A percentile compares a stretch with the other conserved stretches of the same genome.
Evolutionary conservation across 129 eudicot species (phyloP).

Genomic region (Erigeron canadensis): DNA sequence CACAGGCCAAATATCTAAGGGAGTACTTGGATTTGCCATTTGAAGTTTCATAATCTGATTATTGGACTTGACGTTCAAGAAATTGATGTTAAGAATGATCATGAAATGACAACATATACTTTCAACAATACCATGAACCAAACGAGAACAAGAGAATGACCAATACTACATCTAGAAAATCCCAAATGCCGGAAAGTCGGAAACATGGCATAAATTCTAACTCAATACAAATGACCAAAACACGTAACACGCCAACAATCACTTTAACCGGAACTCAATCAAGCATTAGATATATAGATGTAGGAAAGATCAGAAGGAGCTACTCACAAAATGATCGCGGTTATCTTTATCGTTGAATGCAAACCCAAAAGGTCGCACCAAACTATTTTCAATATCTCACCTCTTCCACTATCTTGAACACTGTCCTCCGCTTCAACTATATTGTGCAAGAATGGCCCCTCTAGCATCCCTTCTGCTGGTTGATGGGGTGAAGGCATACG

Average conservation of each 20-base stretch:
- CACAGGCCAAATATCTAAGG: too few relatives aligned
- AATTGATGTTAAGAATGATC: neutral
- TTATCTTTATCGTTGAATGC: conserved; percentile 6
- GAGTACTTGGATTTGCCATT: neutral
- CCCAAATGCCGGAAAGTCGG: too few relatives aligned
- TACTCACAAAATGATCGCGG: conserved; percentile 3
- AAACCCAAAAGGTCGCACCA: neutral
- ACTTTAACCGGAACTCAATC: neutral
- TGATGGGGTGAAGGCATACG: conserved; percentile 15
- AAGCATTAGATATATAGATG: neutral
- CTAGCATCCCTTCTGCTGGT: neutral
- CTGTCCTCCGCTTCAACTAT: conserved; percentile 1
- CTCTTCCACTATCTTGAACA: neutral
- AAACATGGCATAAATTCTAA: too few relatives aligned
- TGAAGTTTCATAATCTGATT: neutral
- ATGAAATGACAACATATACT: neutral
- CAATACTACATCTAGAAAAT: neutral
- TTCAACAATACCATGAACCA: neutral
- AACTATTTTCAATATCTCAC: neutral
- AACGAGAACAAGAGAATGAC: neutral
- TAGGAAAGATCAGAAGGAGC: neutral
- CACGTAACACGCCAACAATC: neutral
- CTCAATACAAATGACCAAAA: neutral
- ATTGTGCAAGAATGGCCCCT: conserved; percentile 12
- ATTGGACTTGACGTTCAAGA: neutral